Base-by-base conservation (phyloP, 208 protist genomes). In the Wallacemonas sp. region DNA sequence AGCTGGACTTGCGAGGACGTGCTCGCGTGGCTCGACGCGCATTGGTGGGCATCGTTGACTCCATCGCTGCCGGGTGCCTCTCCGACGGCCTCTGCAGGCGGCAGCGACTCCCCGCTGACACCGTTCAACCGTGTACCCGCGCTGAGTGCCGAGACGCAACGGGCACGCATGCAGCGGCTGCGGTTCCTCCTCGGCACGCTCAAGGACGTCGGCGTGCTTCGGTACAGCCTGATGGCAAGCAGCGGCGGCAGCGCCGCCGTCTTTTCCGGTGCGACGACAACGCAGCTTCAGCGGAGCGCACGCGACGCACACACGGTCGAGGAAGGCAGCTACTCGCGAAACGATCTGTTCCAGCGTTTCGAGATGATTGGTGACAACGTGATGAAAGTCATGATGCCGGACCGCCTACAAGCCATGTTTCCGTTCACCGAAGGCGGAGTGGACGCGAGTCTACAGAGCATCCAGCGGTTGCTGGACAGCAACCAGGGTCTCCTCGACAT, bases 331-430 rank as follows among this genome's bases (percentile, higher is more conserved):
- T 83, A 86, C 63, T 36, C 74, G 22, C 76, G 84, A 3, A 72
- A 54, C 11, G 48, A 61, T 11, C 59, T 71, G 14, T 96, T 96
- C 66, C 81, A 96, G 75, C 78, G 86, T 0, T 79, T 66, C 36
- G 91, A 96, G 65, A 90, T 92, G 86, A 78, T 94, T 54, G 91
- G 91, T 14, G 91, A 96, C 55, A 82, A 79, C 25, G 64, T 93
- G 33, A 70, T 94, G 14, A 96, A 96, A 54, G 49, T 64, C 11
- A 52, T 90, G 26, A 67, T 89, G 14, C 61, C 62, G 26, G 87
- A 96, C 41, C 83, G 91, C 25, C 25, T 96, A 36, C 50, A 61
- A 31, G 61, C 50, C 20, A 28, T 94, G 18, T 93, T 96, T 54
- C 87, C 90, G 5, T 33, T 65, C 23, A 44, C 72, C 46, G 82